Conservation (phyloP, 176 grass and related monocot genomes). For the Pontederia crassipes region DNA sequence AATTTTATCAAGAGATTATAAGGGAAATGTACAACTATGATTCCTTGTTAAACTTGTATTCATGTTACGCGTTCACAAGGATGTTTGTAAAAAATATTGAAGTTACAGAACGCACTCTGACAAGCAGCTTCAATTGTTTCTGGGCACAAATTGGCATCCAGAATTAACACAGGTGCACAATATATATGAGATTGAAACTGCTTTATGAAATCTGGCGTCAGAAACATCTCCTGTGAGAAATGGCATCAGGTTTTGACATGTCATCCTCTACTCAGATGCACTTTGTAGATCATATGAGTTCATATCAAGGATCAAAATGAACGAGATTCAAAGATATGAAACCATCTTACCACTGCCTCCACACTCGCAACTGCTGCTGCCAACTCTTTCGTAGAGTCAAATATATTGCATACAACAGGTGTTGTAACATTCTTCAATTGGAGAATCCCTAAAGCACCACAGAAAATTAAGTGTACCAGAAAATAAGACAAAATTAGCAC, state of each 20-base stretch:
- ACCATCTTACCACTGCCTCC: conserved; percentile 77
- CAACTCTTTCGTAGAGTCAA: conserved; percentile 62
- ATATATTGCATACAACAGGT: conserved; percentile 80
- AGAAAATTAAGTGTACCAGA: not conserved
- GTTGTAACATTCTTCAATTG: conserved; percentile 44
- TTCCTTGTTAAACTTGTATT: too few relatives aligned
- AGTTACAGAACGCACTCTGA: conserved; percentile 37
- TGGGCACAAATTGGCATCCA: conserved; percentile 86
- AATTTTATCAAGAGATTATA: conserved; percentile 12
- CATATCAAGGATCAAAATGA: not conserved
- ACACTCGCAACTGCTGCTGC: conserved; percentile 68
- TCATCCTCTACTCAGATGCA: not conserved
- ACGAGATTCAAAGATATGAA: not conserved
- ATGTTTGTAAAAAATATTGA: not conserved
- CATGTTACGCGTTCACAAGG: too few relatives aligned
- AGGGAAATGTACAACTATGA: not conserved
- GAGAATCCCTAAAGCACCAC: conserved; percentile 51
- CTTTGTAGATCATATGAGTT: not conserved
- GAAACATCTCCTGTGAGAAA: conserved; percentile 53
- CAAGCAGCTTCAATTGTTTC: conserved; percentile 65
- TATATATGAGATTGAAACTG: conserved; percentile 43
- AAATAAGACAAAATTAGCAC: not conserved
- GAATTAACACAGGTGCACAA: conserved; percentile 60
- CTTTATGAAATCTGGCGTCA: conserved; percentile 64
- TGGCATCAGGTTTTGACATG: conserved; percentile 3